Conservation (phyloP, 345 rosid genomes). For the Bruguiera sexangula region DNA sequence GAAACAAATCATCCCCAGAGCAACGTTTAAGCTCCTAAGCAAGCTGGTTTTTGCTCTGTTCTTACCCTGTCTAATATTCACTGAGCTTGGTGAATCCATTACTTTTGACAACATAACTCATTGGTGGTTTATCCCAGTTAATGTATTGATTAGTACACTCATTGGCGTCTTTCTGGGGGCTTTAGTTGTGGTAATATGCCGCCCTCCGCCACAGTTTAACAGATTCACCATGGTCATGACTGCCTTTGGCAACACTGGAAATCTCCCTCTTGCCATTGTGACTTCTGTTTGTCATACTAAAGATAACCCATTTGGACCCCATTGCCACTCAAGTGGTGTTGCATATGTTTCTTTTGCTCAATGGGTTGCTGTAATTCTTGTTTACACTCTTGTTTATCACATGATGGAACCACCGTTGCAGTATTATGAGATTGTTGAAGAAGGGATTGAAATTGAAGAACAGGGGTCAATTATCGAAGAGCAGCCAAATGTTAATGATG, state of each 20-base stretch:
- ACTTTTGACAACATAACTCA: constrained; percentile 45
- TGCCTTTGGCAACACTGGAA: constrained; percentile 92
- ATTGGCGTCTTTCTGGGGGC: constrained; percentile 67
- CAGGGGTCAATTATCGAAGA: not conserved
- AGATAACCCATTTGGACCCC: constrained; percentile 58
- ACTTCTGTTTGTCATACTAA: constrained; percentile 80
- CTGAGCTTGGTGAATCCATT: constrained; percentile 80
- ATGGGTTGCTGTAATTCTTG: constrained; percentile 95
- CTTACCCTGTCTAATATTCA: constrained; percentile 88
- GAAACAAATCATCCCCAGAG: constrained; percentile 57
- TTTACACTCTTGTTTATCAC: constrained; percentile 96
- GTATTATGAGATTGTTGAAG: constrained; percentile 79
- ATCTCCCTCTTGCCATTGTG: constrained; percentile 76
- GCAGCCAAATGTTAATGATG: constrained; percentile 17
- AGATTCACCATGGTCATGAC: constrained; percentile 87
- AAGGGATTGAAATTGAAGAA: constrained; percentile 56
- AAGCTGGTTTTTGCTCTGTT: constrained; percentile 88
- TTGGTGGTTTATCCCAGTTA: constrained; percentile 98
- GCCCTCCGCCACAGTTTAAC: constrained; percentile 75
- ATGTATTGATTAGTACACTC: constrained; percentile 66
- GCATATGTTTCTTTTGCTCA: constrained; percentile 89
- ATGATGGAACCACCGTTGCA: constrained; percentile 97
- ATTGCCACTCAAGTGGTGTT: constrained; percentile 72
- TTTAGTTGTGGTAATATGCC: constrained; percentile 67
- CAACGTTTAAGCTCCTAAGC: constrained; percentile 80